Evolutionary conservation across 2,329 filamentous ascomycete genomes (phyloP), one percentile per base, ranked within the genome.

Genomic region (Diaporthe sp.): DNA sequence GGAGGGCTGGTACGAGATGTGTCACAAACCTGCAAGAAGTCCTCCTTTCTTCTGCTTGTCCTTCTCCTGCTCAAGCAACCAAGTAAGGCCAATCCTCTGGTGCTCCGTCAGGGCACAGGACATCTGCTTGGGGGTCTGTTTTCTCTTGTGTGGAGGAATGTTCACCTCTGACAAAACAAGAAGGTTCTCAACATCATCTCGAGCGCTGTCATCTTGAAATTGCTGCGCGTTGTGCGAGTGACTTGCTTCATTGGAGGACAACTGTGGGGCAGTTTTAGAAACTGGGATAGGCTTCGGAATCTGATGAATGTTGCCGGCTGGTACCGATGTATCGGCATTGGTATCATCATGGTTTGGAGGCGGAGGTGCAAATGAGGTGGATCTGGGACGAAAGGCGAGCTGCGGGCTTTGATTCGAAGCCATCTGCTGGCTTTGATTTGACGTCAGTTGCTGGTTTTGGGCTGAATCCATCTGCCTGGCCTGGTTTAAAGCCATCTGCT

Each of bases 81-180:
- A 75, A 6, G 61, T 75, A 17, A 75, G 42, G 22, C 74, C 60
- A 4, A 75, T 68, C 66, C 38, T 71, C 52, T 75, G 74, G 45
- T 75, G 74, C 50, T 71, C 74, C 30, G 70, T 52, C 17, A 75
- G 45, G 12, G 35, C 13, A 30, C 74, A 75, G 5, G 74, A 64
- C 77, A 81, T 77, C 10, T 73, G 75, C 30, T 30, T 47, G 5
- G 80, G 80, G 1, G 77, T 79, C 10, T 70, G 66, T 50, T 61
- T 72, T 52, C 79, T 78, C 42, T 75, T 28, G 5, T 70, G 60
- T 1, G 58, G 73, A 12, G 77, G 74, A 13, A 79, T 76, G n/a
- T 80, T 75, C 25, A 77, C 60, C 8, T 73, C 77, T 42, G 78
- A 77, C 60, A 79, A 30, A 12, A 60, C 61, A 10, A 80, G 73